These are phyloP conservation scores for Haematococcus sp. DNA, from an alignment of 139 green algal genomes.

Conservation along the genomic window DNA sequence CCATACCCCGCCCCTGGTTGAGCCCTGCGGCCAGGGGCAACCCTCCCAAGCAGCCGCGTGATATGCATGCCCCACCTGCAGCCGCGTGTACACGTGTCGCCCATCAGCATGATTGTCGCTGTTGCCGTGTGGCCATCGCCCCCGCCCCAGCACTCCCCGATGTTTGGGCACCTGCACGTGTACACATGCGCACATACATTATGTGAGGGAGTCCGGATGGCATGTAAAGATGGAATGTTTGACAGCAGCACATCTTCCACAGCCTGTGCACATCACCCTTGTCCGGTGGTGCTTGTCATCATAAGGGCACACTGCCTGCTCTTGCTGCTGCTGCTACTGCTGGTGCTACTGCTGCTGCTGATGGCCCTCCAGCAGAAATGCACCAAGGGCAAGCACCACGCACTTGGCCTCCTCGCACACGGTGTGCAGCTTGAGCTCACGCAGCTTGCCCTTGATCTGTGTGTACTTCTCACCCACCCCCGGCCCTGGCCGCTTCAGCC, in stretches of 20 bases:
- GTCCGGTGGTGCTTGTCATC: too few relatives aligned
- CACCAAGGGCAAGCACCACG: too few relatives aligned
- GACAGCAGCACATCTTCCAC: too few relatives aligned
- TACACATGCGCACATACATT: not conserved
- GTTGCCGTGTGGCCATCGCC: constrained; percentile 91
- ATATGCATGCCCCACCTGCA: constrained; percentile 65
- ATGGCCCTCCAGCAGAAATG: too few relatives aligned
- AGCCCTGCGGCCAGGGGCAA: too few relatives aligned
- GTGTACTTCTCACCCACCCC: constrained; percentile 90
- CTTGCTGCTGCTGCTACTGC: too few relatives aligned
- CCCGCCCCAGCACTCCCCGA: constrained; percentile 93
- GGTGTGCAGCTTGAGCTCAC: constrained; percentile 94
- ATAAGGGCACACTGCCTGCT: too few relatives aligned
- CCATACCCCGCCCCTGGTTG: too few relatives aligned
- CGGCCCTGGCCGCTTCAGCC: constrained; percentile 93
- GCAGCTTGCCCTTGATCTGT: constrained; percentile 72
- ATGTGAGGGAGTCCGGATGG: not conserved
- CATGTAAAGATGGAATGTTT: too few relatives aligned
- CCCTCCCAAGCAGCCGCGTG: too few relatives aligned
- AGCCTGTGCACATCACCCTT: too few relatives aligned
- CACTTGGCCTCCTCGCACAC: constrained; percentile 94
- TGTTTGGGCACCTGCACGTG: constrained; percentile 82
- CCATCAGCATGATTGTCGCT: constrained; percentile 99
- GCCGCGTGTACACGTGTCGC: constrained; percentile 90
- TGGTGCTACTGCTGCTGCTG: too few relatives aligned